Evolutionary conservation across 2,329 filamentous ascomycete genomes (phyloP).

Genomic region (Aspergillus viridinutans): DNA sequence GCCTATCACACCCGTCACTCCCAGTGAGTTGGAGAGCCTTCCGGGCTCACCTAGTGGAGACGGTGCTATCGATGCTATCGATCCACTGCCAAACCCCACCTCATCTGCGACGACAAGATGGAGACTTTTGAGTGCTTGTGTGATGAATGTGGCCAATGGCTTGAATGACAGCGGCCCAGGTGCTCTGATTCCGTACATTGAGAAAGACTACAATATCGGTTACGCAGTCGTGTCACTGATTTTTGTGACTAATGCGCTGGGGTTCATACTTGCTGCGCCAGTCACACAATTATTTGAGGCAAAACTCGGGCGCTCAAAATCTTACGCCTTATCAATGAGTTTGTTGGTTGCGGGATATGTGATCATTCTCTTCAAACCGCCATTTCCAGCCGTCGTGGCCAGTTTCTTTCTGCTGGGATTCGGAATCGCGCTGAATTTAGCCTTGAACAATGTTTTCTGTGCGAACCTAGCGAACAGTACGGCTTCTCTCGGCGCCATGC

Average conservation of each 20-base stretch:
- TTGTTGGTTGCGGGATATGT: slow-evolving; percentile 60
- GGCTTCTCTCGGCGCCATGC: slow-evolving; percentile 41
- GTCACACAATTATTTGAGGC: slow-evolving; percentile 61
- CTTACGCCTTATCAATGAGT: slow-evolving; percentile 56
- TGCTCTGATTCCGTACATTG: slow-evolving; percentile 76
- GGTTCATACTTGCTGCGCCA: slow-evolving; percentile 70
- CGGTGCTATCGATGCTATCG: slow-evolving; percentile 18
- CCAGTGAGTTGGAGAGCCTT: slow-evolving; percentile 24
- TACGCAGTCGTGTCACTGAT: slow-evolving; percentile 77
- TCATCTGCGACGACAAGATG: slow-evolving; percentile 55
- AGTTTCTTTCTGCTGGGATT: slow-evolving; percentile 65
- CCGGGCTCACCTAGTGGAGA: slow-evolving; percentile 10
- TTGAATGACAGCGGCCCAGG: slow-evolving; percentile 72
- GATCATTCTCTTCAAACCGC: slow-evolving; percentile 62
- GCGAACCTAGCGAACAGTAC: slow-evolving; percentile 51
- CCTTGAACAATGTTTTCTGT: slow-evolving; percentile 55
- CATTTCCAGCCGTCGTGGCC: slow-evolving; percentile 63
- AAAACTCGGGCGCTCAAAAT: slow-evolving; percentile 61
- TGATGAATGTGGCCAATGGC: slow-evolving; percentile 65
- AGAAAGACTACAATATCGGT: slow-evolving; percentile 68
- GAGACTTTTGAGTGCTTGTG: slow-evolving; percentile 60
- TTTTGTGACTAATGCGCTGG: slow-evolving; percentile 72
- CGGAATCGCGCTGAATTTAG: slow-evolving; percentile 49
- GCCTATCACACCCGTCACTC: slow-evolving; percentile 7
- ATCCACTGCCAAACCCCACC: slow-evolving; percentile 12